Base-by-base conservation (phyloP, 75 land plant species). In the Ceratopteris richardii region DNA sequence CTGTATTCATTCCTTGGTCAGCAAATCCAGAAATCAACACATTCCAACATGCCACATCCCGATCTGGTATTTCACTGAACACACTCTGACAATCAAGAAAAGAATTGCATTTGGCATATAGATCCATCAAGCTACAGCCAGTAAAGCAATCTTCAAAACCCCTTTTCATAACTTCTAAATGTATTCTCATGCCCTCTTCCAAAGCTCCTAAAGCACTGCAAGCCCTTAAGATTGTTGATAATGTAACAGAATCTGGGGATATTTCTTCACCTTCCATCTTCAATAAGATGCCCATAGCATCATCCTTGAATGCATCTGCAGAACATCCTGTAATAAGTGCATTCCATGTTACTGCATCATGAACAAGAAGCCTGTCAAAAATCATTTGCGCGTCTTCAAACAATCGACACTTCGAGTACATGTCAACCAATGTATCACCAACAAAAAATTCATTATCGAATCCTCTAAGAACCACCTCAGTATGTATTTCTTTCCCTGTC, bases 361-460 rank as follows among this genome's bases (percentile, higher is more conserved):
- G 24, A 29, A 47, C 52, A 12, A 27, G 11, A 26, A 73, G 41
- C n/a, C 37, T 36, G 21, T 16, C 13, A 24, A 54, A 79, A 0
- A 79, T 57, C 11, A 62, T 47, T 17, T 62, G 23, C 20, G 70
- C 73, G 29, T 66, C 70, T 2, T 27, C 58, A 53, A 69, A 60
- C 28, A 24, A 16, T 24, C 70, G 63, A 17, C 72, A 65, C 28
- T 50, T 51, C n/a, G 77, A 62, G 29, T 79, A 79, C n/a, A 79
- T 65, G 29, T 73, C 77, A 23, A 79, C 52, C 16, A 79, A 42
- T 0, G 77, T 65, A n/a, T 67, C 73, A 21, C 67, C 54, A 20
- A 73, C 24, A 29, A 73, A 54, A 26, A 9, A 28, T 10, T 54
- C 57, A 26, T 26, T 25, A 9, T 58, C 66, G 21, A 74, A 53